Percentiles rank a stretch among this genome's conserved stretches.
phyloP scores from a whole-genome alignment of 179 eudicot genomes.

The Dionaea muscipula region DNA sequence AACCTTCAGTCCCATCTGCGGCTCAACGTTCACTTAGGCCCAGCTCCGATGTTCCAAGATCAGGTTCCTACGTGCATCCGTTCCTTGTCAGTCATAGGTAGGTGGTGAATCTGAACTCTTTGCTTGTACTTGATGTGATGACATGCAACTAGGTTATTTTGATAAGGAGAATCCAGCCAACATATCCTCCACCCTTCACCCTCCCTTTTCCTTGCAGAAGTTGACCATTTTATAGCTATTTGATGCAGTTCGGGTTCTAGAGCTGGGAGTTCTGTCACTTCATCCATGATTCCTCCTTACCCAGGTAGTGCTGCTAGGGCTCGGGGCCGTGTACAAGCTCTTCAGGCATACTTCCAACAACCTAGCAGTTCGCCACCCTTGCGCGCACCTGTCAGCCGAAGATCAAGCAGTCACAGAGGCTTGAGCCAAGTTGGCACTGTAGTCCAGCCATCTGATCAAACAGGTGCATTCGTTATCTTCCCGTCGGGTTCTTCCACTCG shows the following conservation, averaged over 20 bases:
- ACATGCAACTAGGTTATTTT: too few species aligned
- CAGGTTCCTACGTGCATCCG: conserved; percentile 52
- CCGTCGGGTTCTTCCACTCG: conserved; percentile 51
- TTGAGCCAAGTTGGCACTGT: conserved; percentile 31
- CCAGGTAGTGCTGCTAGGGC: conserved; percentile 78
- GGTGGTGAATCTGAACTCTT: conserved; percentile 1
- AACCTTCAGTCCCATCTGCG: conserved; percentile 34
- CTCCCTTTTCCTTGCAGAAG: too few species aligned
- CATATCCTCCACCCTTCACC: too few species aligned
- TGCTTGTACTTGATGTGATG: not conserved
- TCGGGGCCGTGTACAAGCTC: conserved; percentile 69
- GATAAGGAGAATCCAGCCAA: too few species aligned
- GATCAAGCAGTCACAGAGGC: conserved; percentile 47
- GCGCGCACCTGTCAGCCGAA: conserved; percentile 41
- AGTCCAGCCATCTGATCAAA: conserved; percentile 55
- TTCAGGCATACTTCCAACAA: conserved; percentile 79
- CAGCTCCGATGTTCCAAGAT: conserved; percentile 47
- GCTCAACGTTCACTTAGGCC: conserved; percentile 44
- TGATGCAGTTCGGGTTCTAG: conserved; percentile 56
- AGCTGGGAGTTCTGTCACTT: conserved; percentile 49
- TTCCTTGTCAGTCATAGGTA: conserved; percentile 59
- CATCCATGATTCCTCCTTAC: conserved; percentile 67
- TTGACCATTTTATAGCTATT: too few species aligned
- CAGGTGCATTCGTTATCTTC: conserved; percentile 40
- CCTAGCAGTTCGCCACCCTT: conserved; percentile 41